Evolutionary conservation across 257 asterid species (phyloP).

Genomic region (Coffea canephora): DNA sequence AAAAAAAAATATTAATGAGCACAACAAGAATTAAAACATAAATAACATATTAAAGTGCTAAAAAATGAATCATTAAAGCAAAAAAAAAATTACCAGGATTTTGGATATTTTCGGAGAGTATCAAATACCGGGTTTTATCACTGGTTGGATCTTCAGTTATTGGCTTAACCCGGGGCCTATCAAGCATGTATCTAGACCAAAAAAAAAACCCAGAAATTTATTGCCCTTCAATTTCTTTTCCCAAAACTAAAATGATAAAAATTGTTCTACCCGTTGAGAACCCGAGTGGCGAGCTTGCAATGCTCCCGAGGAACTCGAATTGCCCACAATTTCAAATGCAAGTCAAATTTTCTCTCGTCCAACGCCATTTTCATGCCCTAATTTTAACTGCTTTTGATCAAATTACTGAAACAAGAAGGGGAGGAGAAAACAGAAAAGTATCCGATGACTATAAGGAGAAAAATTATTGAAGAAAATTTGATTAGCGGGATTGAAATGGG

Average conservation of each 20-base stretch:
- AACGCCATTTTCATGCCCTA: constrained; percentile 24
- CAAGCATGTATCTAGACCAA: constrained; percentile 59
- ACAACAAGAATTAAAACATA: too few relatives aligned
- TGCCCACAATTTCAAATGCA: constrained; percentile 63
- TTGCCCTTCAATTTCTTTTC: too few relatives aligned
- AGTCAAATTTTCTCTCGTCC: constrained; percentile 63
- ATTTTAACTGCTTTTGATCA: too few relatives aligned
- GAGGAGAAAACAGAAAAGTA: too few relatives aligned
- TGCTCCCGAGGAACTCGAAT: constrained; percentile 75
- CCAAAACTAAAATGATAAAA: background rate
- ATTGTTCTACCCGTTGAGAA: constrained; percentile 62
- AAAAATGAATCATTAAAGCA: background rate
- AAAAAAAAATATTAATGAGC: too few relatives aligned
- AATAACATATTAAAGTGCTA: too few relatives aligned
- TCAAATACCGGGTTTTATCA: constrained; percentile 59
- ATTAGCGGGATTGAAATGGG: too few relatives aligned
- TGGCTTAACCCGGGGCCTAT: constrained; percentile 83
- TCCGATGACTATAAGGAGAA: too few relatives aligned
- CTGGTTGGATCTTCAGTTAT: constrained; percentile 73
- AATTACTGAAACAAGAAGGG: too few relatives aligned
- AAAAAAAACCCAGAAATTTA: too few relatives aligned
- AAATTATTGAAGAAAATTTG: too few relatives aligned
- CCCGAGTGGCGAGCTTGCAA: constrained; percentile 71
- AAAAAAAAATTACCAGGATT: constrained; percentile 41
- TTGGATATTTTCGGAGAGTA: constrained; percentile 69